phyloP scores from a whole-genome alignment of 2,329 filamentous ascomycete genomes.

The Taxawa tesnikishii region DNA sequence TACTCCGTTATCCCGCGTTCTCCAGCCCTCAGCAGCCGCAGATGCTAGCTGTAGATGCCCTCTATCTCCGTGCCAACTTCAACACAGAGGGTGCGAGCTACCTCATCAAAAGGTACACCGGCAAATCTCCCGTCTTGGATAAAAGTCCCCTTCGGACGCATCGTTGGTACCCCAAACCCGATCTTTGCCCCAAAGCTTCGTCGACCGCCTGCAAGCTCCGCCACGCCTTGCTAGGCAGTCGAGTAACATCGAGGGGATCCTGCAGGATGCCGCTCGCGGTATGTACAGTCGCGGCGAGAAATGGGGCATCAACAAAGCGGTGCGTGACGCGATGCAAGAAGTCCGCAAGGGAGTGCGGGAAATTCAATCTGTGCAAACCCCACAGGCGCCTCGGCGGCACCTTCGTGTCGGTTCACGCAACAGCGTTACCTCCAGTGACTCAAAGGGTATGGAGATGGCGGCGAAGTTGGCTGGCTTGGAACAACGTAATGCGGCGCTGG shows the following conservation, averaged over 20 bases:
- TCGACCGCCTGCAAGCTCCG: conserved; percentile 1
- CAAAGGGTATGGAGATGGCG: conserved; percentile 17
- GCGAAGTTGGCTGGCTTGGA: conserved; percentile 41
- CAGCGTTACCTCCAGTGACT: background rate
- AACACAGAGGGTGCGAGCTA: conserved; percentile 48
- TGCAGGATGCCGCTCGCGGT: conserved; percentile 65
- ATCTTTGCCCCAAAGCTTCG: conserved; percentile 3
- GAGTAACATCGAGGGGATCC: conserved; percentile 53
- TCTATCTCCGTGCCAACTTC: conserved; percentile 59
- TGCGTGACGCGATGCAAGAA: conserved; percentile 71
- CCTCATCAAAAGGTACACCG: conserved; percentile 60
- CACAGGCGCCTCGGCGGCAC: conserved; percentile 7
- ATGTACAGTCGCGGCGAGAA: conserved; percentile 63
- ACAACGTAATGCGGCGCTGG: conserved; percentile 52
- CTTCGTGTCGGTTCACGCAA: background rate
- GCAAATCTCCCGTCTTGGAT: conserved; percentile 11
- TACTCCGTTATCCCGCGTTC: conserved; percentile 71
- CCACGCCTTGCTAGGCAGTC: conserved; percentile 14
- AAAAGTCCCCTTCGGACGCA: background rate
- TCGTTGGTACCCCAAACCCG: background rate
- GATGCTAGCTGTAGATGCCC: conserved; percentile 74
- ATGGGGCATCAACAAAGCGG: conserved; percentile 67
- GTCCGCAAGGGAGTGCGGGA: conserved; percentile 63
- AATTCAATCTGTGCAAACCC: conserved; percentile 37
- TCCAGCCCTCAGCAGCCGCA: conserved; percentile 25